Percentiles rank a stretch among this genome's conserved stretches.
Conservation (phyloP, 2,329 filamentous ascomycete species). For the Venturia pyrina region DNA sequence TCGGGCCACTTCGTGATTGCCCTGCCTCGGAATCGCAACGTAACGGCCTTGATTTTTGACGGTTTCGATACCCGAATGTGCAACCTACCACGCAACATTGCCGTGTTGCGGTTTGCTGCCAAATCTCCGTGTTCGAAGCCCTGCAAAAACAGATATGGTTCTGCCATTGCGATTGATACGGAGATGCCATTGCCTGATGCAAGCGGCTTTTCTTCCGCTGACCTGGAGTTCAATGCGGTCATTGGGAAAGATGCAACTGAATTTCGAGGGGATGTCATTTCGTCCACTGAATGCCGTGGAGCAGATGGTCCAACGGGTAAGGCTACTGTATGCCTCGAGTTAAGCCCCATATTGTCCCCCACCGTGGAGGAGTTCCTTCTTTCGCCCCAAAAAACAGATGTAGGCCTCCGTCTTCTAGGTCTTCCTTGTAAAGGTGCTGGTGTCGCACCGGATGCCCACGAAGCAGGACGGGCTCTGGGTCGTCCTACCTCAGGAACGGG, state of each 20-base stretch:
- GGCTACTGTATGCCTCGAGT: slow-evolving; percentile 29
- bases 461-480: not conserved
- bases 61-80: slow-evolving; percentile 77
- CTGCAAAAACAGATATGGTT: slow-evolving; percentile 70
- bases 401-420: slow-evolving; percentile 4
- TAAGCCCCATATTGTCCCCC: slow-evolving; percentile 26
- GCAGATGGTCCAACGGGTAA: slow-evolving; percentile 25
- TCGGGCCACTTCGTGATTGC: slow-evolving; percentile 94
- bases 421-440: not conserved
- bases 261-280: slow-evolving; percentile 12
- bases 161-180: slow-evolving; percentile 64
- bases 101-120: slow-evolving; percentile 53
- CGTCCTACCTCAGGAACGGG: not conserved
- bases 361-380: slow-evolving; percentile 2
- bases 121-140: slow-evolving; percentile 64
- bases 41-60: slow-evolving; percentile 85
- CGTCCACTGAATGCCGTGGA: slow-evolving; percentile 27
- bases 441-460: slow-evolving; percentile 8
- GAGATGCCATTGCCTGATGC: slow-evolving; percentile 66
- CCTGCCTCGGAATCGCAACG: slow-evolving; percentile 73
- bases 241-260: not conserved
- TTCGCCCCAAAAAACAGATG: slow-evolving; percentile 8
- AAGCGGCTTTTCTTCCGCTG: slow-evolving; percentile 54
- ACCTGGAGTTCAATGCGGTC: slow-evolving; percentile 15
- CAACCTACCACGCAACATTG: slow-evolving; percentile 76